Evolutionary conservation across 768 basidiomycete genomes (phyloP), one percentile per base, ranked within the genome.

Genomic region (Psilocybe azurescens): DNA sequence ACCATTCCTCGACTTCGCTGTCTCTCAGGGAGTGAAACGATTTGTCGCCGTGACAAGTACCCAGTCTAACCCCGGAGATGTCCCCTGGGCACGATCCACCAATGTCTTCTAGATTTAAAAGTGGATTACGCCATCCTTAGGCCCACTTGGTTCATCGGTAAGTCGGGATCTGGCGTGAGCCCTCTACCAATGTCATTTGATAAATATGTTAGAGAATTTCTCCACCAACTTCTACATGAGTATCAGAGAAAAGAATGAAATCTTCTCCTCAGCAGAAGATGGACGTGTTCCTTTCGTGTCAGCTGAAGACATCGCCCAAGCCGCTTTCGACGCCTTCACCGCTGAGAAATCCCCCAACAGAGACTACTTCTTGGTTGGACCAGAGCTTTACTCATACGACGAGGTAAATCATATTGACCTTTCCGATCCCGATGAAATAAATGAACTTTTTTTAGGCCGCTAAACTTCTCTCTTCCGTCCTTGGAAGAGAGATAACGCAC

Each of bases 1-100:
- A 47, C 60, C 69, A 1, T 74, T 75, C 60, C 66, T 75, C 57
- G 72, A 75, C 11, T 51, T 71, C n/a, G 72, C 73, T 9, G 55
- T 69, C 8, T 46, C 53, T 2, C 68, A 69, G 44, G 74, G 74
- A 2, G 73, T 76, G 24, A 74, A 72, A 58, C 65, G 75, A 2
- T 70, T 76, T 48, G 74, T 76, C 14, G 52, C 72, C 8, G 16
- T 76, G 44, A 74, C 73, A 33, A 67, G 70, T 8, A 56, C 54
- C 2, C 60, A 47, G n/a, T 47, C 41, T 29, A n/a, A 56, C 24
- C 50, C 46, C 14, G 70, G 72, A 4, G 63, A 60, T 9, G 53
- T 57, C 30, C 57, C 1, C 59, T 56, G 13, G 70, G 73, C 10
- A 60, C 67, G 49, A 61, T 69, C 6, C 73, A 74, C 38, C 48